Percentiles rank a stretch among this genome's conserved stretches.
These are phyloP conservation scores for Penicillium sp. DNA, from an alignment of 2,329 filamentous ascomycete species.

Conservation along the genomic window DNA sequence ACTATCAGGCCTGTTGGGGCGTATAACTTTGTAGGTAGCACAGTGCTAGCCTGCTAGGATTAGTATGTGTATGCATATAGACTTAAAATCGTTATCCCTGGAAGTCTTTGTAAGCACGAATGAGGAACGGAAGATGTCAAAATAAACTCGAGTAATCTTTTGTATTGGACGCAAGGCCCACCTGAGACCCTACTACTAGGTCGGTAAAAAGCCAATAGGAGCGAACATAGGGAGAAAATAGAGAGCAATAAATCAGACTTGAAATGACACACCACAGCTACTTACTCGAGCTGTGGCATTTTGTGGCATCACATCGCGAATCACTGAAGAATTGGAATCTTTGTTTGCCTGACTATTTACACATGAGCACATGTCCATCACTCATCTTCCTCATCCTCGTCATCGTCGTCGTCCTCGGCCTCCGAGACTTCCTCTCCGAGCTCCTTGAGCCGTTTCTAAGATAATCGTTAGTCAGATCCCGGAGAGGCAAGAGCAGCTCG, in stretches of 20 bases:
- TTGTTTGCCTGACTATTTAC: slow-evolving; percentile 9
- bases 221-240: not conserved
- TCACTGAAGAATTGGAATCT: not conserved
- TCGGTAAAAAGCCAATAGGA: not conserved
- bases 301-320: not conserved
- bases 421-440: slow-evolving; percentile 73
- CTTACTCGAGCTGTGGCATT: not conserved
- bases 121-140: not conserved
- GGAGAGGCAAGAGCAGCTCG: not conserved
- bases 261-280: not conserved
- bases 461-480: slow-evolving; percentile 38
- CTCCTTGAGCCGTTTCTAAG: slow-evolving; percentile 58
- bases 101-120: not conserved
- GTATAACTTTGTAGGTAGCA: not conserved
- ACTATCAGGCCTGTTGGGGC: not conserved
- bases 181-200: not conserved
- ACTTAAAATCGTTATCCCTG: not conserved
- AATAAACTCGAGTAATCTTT: not conserved
- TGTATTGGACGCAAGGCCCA: not conserved
- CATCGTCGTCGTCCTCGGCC: slow-evolving; percentile 66
- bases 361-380: slow-evolving; percentile 31
- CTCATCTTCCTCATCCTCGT: slow-evolving; percentile 55
- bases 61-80: not conserved
- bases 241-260: not conserved
- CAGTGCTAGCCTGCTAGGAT: not conserved